These are phyloP conservation scores for Monascus ruber DNA, from an alignment of 2,329 filamentous ascomycete genomes.

Conservation along the genomic window DNA sequence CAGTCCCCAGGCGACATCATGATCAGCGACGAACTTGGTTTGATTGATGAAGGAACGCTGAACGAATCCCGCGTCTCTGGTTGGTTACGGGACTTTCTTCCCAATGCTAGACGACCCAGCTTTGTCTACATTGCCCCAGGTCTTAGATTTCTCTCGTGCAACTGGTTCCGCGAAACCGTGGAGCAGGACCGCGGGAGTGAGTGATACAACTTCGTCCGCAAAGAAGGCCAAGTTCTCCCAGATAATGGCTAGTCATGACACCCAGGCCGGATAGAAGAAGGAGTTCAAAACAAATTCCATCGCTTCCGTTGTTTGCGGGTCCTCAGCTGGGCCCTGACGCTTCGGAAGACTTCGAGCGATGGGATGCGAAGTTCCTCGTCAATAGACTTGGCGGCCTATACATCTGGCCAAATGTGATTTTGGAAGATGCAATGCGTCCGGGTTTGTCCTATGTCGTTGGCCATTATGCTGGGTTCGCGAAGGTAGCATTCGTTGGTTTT, in stretches of 20 bases:
- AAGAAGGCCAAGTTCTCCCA: not conserved
- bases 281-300: not conserved
- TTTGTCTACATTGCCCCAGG: too few species aligned
- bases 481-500: too few species aligned
- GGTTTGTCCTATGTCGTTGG: too few species aligned
- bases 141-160: not conserved
- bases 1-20: not conserved
- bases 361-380: too few species aligned
- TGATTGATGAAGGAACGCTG: not conserved
- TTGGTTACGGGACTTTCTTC: not conserved
- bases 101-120: too few species aligned
- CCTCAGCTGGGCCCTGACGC: not conserved
- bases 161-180: not conserved
- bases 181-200: not conserved
- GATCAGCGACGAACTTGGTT: not conserved
- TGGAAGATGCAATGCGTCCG: too few species aligned
- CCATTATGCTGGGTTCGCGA: too few species aligned
- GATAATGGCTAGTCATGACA: not conserved
- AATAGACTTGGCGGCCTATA: too few species aligned
- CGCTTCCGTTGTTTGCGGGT: not conserved
- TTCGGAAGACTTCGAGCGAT: too few species aligned
- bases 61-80: not conserved
- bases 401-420: too few species aligned
- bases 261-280: not conserved
- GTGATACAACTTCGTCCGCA: not conserved